Conservation (phyloP, 1,139 yeast genomes). For the Lizanozyma gosingica region DNA sequence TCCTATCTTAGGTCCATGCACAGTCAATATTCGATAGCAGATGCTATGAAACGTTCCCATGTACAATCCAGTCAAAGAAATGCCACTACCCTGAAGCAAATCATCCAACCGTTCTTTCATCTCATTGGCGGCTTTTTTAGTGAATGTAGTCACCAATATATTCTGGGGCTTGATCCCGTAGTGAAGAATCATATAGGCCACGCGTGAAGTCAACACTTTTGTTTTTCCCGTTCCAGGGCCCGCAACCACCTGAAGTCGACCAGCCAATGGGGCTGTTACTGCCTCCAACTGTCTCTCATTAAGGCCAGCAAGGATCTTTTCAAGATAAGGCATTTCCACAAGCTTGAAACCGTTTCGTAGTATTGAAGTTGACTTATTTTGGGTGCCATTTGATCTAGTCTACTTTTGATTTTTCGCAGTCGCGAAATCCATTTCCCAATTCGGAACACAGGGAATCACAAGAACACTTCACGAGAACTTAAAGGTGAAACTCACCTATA, state of each 20-base stretch:
- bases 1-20: slow-evolving; percentile 47
- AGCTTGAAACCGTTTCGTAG: background rate
- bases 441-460: too few relatives aligned
- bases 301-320: slow-evolving; percentile 18
- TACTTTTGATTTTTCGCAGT: too few relatives aligned
- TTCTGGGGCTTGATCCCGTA: slow-evolving; percentile 46
- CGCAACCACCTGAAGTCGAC: slow-evolving; percentile 69
- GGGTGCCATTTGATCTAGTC: background rate
- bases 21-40: slow-evolving; percentile 51
- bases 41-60: slow-evolving; percentile 88
- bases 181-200: slow-evolving; percentile 54
- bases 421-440: too few relatives aligned
- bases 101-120: slow-evolving; percentile 51
- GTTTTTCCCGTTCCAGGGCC: slow-evolving; percentile 94
- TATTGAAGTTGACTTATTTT: background rate
- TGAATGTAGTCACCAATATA: slow-evolving; percentile 80
- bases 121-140: slow-evolving; percentile 84
- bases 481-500: too few relatives aligned
- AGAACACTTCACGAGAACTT: too few relatives aligned
- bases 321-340: slow-evolving; percentile 1
- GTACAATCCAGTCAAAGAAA: slow-evolving; percentile 36
- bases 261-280: slow-evolving; percentile 43
- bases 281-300: slow-evolving; percentile 56
- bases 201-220: slow-evolving; percentile 68
- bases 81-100: slow-evolving; percentile 27